These are phyloP conservation scores for Tuber brumale DNA, from an alignment of 495 filamentous ascomycete species.

Conservation along the genomic window DNA sequence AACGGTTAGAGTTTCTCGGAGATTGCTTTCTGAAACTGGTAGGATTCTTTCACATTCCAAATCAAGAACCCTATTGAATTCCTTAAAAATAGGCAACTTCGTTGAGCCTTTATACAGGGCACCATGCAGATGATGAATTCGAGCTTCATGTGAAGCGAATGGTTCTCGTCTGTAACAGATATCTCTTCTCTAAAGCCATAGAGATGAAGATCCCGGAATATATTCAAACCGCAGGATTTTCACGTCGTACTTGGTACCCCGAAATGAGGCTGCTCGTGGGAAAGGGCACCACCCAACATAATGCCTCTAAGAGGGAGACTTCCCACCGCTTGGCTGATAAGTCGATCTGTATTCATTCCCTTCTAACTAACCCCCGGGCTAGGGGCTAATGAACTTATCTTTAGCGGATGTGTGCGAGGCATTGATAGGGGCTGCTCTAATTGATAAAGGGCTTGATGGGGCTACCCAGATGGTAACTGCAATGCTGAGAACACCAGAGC, in stretches of 20 bases:
- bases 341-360: conserved; percentile 44
- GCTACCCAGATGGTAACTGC: conserved; percentile 77
- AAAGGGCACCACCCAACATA: conserved; percentile 48
- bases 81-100: conserved; percentile 59
- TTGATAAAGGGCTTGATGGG: conserved; percentile 63
- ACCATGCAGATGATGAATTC: conserved; percentile 74
- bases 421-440: conserved; percentile 79
- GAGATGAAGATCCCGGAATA: conserved; percentile 65
- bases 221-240: conserved; percentile 76
- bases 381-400: not conserved
- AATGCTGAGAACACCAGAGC: conserved; percentile 62
- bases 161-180: conserved; percentile 85
- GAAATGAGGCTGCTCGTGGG: conserved; percentile 52
- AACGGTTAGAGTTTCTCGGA: conserved; percentile 87
- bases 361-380: not conserved
- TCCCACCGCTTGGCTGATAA: conserved; percentile 77
- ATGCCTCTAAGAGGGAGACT: conserved; percentile 46
- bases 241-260: conserved; percentile 47
- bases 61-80: not conserved
- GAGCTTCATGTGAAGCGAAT: conserved; percentile 87
- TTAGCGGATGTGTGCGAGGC: conserved; percentile 98
- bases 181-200: conserved; percentile 69
- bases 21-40: conserved; percentile 90
- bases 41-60: not conserved
- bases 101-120: conserved; percentile 67